phyloP scores from a whole-genome alignment of 106 monocot species.

The Phalaenopsis aphrodite region DNA sequence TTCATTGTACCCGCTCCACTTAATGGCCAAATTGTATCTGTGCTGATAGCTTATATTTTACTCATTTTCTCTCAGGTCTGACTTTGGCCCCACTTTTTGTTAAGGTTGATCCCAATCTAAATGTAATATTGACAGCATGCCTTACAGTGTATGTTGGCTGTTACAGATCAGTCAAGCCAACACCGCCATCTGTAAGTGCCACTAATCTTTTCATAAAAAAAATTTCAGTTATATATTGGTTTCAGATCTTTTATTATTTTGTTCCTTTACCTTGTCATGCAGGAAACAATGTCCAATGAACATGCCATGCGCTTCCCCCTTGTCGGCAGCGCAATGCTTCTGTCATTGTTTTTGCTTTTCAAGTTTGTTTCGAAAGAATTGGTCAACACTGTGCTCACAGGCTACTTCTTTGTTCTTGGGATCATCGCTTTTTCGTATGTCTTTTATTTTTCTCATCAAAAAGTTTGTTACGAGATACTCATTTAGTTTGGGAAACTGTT shows the following conservation, averaged over 20 bases:
- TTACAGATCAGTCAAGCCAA: constrained; percentile 84
- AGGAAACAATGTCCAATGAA: constrained; percentile 98
- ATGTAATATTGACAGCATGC: constrained; percentile 93
- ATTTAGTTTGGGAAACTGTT: background rate
- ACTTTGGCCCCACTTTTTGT: constrained; percentile 70
- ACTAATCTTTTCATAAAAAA: background rate
- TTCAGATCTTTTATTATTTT: background rate
- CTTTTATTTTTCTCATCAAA: background rate
- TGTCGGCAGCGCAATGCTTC: constrained; percentile 91
- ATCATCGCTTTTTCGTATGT: constrained; percentile 77
- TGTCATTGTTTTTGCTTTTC: constrained; percentile 85
- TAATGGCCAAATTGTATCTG: no score
- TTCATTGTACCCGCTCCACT: no score
- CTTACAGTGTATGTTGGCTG: constrained; percentile 93
- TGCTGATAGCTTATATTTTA: no score
- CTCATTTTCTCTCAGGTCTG: constrained; percentile 29
- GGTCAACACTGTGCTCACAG: constrained; percentile 90
- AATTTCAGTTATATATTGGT: no score
- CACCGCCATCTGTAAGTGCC: constrained; percentile 67
- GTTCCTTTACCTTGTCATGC: constrained; percentile 4
- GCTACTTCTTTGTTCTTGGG: constrained; percentile 93
- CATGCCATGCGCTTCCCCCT: constrained; percentile 98
- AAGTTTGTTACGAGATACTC: background rate
- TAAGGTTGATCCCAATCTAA: constrained; percentile 70
- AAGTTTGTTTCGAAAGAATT: constrained; percentile 93